Conservation (phyloP, 257 asterid genomes). For the Lithospermum erythrorhizon region DNA sequence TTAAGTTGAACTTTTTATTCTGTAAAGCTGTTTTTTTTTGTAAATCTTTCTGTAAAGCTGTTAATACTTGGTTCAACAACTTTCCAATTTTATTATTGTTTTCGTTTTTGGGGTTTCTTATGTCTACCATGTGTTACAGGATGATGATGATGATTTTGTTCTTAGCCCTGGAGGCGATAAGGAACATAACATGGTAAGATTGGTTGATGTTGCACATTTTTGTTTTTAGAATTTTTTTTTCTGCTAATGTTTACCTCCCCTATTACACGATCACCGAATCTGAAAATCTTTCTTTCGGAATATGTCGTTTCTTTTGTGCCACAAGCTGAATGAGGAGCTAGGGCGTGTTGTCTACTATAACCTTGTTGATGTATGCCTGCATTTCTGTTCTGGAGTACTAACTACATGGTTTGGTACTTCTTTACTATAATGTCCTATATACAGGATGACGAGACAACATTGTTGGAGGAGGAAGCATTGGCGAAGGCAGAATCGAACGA, state of each 20-base stretch:
- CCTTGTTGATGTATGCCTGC: neutral
- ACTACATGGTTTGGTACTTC: neutral
- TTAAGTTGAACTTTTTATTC: no score
- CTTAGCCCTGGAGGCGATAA: constrained; percentile 57
- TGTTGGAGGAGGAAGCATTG: constrained; percentile 81
- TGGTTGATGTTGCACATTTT: neutral
- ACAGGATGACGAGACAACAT: constrained; percentile 94
- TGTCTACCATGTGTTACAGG: constrained; percentile 36
- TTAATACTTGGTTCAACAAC: neutral
- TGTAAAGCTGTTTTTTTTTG: neutral
- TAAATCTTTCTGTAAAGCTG: neutral
- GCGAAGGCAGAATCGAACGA: constrained; percentile 53
- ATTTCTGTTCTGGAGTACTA: neutral
- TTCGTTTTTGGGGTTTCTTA: neutral
- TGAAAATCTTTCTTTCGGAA: neutral
- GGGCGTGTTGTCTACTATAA: neutral
- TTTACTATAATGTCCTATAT: neutral
- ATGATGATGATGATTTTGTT: constrained; percentile 62
- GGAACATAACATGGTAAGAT: constrained; percentile 46
- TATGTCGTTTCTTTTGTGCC: neutral
- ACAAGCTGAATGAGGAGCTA: neutral
- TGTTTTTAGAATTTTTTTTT: no score
- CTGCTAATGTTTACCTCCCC: no score
- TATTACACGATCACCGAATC: no score
- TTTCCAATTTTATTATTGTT: neutral